Percentiles rank a stretch among this genome's conserved stretches.
These are phyloP conservation scores for Myriosclerotinia curreyana DNA, from an alignment of 2,329 filamentous ascomycete genomes.

Conservation along the genomic window DNA sequence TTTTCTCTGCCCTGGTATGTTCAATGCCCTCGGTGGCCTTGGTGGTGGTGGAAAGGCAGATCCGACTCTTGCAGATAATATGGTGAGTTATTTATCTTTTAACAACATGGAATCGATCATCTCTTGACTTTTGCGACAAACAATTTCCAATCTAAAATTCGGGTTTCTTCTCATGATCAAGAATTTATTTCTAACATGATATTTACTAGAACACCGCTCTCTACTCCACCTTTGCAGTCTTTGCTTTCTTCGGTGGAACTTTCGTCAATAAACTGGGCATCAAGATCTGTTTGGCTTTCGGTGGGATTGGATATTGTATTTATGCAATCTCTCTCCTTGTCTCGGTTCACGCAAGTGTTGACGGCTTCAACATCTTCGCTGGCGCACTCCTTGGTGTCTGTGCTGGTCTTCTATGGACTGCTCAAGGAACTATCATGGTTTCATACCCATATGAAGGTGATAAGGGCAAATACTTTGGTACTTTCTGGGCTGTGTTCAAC, in stretches of 20 bases:
- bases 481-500: conserved; percentile 97
- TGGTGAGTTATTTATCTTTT: conserved; percentile 31
- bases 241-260: conserved; percentile 70
- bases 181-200: conserved; percentile 15
- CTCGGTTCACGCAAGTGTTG: conserved; percentile 65
- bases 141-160: background rate
- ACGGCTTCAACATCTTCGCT: conserved; percentile 72
- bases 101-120: background rate
- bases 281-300: conserved; percentile 63
- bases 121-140: background rate
- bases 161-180: background rate
- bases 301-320: conserved; percentile 73
- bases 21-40: conserved; percentile 63
- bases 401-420: conserved; percentile 77
- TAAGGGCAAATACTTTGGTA: conserved; percentile 86
- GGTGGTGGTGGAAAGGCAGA: conserved; percentile 62
- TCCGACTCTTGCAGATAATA: conserved; percentile 49
- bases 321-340: conserved; percentile 69
- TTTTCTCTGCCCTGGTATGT: conserved; percentile 72
- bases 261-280: conserved; percentile 75
- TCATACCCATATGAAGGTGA: conserved; percentile 76
- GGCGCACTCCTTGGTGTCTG: conserved; percentile 75
- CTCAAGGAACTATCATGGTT: conserved; percentile 86
- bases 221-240: conserved; percentile 52
- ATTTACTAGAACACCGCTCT: conserved; percentile 43